Evolutionary conservation across 108 stramenopile species (phyloP).

Genomic region (Nannochloropsis gaditana): DNA sequence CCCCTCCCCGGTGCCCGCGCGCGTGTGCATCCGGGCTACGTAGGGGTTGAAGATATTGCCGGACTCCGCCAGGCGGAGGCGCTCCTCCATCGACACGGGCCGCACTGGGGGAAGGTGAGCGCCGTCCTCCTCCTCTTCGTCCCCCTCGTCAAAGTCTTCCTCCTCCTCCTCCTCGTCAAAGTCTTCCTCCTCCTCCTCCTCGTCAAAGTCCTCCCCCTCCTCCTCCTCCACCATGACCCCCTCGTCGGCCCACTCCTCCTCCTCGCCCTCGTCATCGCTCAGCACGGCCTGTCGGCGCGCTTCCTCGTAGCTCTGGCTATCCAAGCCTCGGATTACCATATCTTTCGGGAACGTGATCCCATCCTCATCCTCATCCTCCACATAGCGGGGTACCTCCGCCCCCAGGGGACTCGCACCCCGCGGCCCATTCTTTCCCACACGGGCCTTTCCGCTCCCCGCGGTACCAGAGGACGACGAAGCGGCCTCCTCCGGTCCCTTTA

Average conservation of each 20-base stretch:
- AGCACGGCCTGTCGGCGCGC: neutral
- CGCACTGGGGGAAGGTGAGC: neutral
- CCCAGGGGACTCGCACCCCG: too few species aligned
- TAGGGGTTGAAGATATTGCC: neutral
- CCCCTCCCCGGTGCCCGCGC: neutral
- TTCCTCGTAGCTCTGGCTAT: neutral
- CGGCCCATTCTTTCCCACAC: too few species aligned
- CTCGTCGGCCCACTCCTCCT: neutral
- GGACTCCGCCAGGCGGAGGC: neutral
- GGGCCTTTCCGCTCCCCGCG: too few species aligned
- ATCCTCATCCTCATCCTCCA: neutral
- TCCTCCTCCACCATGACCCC: neutral
- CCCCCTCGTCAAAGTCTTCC: neutral
- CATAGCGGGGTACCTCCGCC: too few species aligned
- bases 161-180: neutral
- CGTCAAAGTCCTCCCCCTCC: neutral
- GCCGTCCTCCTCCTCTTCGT: neutral
- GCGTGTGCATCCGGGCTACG: neutral
- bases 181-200: neutral
- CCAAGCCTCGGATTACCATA: neutral
- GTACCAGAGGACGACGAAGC: too few species aligned
- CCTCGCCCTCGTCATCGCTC: slow-evolving; percentile 8
- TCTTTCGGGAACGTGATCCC: neutral
- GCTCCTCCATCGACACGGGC: slow-evolving; percentile 4
- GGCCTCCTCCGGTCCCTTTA: too few species aligned